These are phyloP conservation scores for Umbelopsis vinacea DNA, from an alignment of 192 early-diverging fungal species.

Conservation along the genomic window DNA sequence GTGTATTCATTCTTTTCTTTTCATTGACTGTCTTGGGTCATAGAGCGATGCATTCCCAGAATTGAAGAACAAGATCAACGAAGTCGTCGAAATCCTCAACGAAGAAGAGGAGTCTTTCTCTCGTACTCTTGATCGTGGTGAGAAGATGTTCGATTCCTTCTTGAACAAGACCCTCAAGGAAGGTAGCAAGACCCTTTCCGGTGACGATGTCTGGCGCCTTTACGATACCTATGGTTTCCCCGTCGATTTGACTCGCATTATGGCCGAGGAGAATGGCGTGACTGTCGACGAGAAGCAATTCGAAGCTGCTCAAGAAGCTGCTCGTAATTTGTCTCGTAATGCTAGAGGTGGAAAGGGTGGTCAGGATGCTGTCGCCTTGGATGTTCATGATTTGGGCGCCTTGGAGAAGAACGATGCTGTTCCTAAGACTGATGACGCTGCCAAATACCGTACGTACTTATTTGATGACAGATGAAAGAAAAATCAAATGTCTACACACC, in stretches of 20 bases:
- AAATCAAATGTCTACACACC: too few relatives aligned
- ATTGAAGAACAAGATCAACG: constrained; percentile 70
- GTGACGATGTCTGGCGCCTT: constrained; percentile 94
- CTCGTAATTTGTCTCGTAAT: constrained; percentile 75
- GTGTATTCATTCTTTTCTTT: not conserved
- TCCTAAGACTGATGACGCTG: constrained; percentile 80
- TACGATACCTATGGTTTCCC: constrained; percentile 99
- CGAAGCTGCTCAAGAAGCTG: constrained; percentile 71
- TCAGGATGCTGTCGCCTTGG: constrained; percentile 73
- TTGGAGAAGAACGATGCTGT: constrained; percentile 76
- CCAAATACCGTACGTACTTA: constrained; percentile 78
- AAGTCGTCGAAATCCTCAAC: constrained; percentile 93
- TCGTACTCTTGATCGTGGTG: constrained; percentile 95
- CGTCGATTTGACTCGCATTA: constrained; percentile 93
- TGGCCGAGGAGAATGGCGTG: constrained; percentile 97
- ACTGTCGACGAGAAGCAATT: constrained; percentile 86
- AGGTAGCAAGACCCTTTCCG: constrained; percentile 67
- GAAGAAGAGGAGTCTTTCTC: constrained; percentile 97
- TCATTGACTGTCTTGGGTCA: not conserved
- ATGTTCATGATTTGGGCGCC: constrained; percentile 90
- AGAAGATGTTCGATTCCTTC: constrained; percentile 88
- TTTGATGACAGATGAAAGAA: too few relatives aligned
- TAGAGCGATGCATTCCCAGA: constrained; percentile 92
- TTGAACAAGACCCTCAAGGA: constrained; percentile 69
- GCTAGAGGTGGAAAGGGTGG: constrained; percentile 54